phyloP scores from a whole-genome alignment of 2,329 filamentous ascomycete genomes.

The Scleromitrula shiraiana region DNA sequence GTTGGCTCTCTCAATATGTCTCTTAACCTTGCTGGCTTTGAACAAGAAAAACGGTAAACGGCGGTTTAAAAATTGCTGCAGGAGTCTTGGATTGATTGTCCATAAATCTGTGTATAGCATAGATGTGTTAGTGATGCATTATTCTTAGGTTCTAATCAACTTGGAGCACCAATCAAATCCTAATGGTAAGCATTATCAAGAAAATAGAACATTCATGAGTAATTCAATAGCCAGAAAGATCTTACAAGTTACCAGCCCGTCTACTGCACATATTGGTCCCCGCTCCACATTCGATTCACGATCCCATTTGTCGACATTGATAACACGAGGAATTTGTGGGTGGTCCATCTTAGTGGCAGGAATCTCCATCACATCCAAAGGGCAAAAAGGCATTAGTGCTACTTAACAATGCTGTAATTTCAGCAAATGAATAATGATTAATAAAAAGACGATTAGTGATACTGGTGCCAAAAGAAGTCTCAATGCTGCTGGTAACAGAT shows the following conservation, averaged over 20 bases:
- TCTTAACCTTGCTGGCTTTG: too few species aligned
- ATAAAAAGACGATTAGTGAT: background rate
- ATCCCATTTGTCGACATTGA: background rate
- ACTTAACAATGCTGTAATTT: too few species aligned
- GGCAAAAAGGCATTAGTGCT: background rate
- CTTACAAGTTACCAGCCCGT: background rate
- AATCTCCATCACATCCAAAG: background rate
- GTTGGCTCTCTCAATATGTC: background rate
- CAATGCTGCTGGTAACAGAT: too few species aligned
- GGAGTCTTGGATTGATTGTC: background rate
- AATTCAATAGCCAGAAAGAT: background rate
- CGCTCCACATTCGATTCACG: too few species aligned
- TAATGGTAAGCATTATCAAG: too few species aligned
- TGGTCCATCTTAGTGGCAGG: background rate
- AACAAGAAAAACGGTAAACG: background rate
- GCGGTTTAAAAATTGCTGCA: constrained; percentile 4
- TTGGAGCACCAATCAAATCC: too few species aligned
- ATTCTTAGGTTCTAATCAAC: background rate
- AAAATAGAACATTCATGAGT: too few species aligned
- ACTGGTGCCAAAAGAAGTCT: too few species aligned
- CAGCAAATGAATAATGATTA: too few species aligned
- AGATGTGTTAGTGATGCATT: background rate
- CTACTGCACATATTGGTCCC: background rate
- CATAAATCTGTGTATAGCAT: background rate
- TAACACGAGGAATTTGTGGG: background rate